Evolutionary conservation across 2,329 filamentous ascomycete genomes (phyloP), one percentile per base, ranked within the genome.

Genomic region (Neonectria punicea): DNA sequence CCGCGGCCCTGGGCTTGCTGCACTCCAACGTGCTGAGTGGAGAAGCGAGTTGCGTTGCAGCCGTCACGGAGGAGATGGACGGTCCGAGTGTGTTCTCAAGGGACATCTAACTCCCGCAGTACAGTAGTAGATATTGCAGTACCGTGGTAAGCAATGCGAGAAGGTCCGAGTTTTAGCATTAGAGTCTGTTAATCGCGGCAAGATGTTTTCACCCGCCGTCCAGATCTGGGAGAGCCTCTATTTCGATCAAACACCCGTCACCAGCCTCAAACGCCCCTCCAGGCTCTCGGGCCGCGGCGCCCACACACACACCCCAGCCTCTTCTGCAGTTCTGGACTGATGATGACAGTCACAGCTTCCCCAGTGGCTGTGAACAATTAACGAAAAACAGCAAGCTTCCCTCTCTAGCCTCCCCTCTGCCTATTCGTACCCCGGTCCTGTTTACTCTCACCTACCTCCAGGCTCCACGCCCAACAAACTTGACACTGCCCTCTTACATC

Each of bases 401-500:
- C 18, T 46, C 59, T 30, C 25, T 25, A 25, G 25, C 5, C 25
- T 25, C 25, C 5, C 25, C 5, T 25, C 25, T 25, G 25, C 6
- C 25, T 25, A 25, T 25, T 25, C 25, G 25, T 25, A 34, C 36
- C 36, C 49, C 28, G 28, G 49, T 51, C n/a, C 13, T 30, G 7
- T 64, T 28, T 53, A 30, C 61, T 43, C 39, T 43, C 39, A 18
- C 39, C 41, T 55, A 10, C 39, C 41, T 55, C n/a, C 44, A 59
- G 22, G 56, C 51, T 59, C 56, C 56, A 59, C 56, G 61, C 56
- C 53, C 61, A 64, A 64, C 61, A 64, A 64, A 64, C 61, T 39
- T 50, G 61, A 46, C 51, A 60, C 44, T 64, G 61, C 61, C 61
- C 32, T 36, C 50, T 41, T 49, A 53, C 54, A 43, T 25, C 4